Percentiles rank a stretch among this genome's conserved stretches.
Conservation (phyloP, 2,329 filamentous ascomycete genomes). For the Cercospora zeina region DNA sequence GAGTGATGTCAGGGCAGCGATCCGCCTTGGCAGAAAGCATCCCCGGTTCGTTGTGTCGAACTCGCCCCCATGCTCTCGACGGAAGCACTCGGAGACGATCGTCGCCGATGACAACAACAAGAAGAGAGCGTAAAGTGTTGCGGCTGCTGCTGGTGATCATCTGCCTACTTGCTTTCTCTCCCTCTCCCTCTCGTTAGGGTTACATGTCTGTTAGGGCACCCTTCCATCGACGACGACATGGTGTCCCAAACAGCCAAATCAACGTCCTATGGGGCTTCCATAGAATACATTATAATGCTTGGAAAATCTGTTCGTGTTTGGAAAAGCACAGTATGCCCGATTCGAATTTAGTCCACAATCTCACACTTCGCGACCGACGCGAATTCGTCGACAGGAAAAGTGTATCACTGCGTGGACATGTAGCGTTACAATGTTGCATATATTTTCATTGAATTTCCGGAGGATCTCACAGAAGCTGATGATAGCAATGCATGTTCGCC, state of each 20-base stretch:
- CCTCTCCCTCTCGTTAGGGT: slow-evolving; percentile 29
- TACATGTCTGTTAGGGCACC: background rate
- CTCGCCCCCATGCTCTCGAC: too few relatives aligned
- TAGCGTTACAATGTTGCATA: background rate
- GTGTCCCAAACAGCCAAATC: background rate
- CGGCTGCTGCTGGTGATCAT: slow-evolving; percentile 43
- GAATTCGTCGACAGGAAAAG: background rate
- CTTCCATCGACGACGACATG: background rate
- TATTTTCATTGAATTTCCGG: background rate
- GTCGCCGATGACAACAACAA: too few relatives aligned
- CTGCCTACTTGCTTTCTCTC: slow-evolving; percentile 34
- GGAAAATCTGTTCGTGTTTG: background rate
- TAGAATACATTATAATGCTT: background rate
- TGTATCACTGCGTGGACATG: background rate
- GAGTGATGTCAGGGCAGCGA: slow-evolving; percentile 10
- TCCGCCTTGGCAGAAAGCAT: background rate
- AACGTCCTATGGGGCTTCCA: background rate
- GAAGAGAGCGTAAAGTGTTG: too few relatives aligned
- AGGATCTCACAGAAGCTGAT: background rate
- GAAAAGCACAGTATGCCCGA: background rate
- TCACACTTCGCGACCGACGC: too few relatives aligned
- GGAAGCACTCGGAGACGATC: too few relatives aligned
- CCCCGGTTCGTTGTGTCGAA: too few relatives aligned
- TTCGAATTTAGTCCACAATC: background rate
- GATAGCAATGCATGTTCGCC: background rate